Evolutionary conservation across 225 moss, liverwort and hornwort genomes (phyloP).

Genomic region (Thuidium tamariscinum): DNA sequence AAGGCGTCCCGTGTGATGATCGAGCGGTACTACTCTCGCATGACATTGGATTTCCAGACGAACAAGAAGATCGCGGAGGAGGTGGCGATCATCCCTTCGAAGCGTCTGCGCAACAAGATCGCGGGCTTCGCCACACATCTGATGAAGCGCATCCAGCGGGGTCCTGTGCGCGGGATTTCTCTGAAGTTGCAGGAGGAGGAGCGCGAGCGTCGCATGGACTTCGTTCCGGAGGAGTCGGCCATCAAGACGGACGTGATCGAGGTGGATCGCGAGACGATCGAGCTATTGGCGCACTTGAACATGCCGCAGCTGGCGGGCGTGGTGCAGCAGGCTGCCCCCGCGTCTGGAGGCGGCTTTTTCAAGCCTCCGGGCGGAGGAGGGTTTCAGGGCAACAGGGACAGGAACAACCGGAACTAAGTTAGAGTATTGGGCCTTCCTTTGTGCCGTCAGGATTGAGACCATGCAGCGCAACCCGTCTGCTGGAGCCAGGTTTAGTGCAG

Average conservation of each 20-base stretch:
- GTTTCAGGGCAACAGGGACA: conserved; percentile 7
- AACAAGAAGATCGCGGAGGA: conserved; percentile 96
- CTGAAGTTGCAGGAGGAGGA: conserved; percentile 22
- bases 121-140: conserved; percentile 83
- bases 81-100: conserved; percentile 80
- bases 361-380: not conserved
- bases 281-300: conserved; percentile 12
- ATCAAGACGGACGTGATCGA: conserved; percentile 23
- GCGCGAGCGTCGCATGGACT: conserved; percentile 24
- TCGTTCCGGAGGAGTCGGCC: conserved; percentile 21
- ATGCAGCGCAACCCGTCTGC: not conserved
- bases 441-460: not conserved
- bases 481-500: not conserved
- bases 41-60: conserved; percentile 83
- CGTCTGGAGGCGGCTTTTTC: conserved; percentile 1
- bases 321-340: conserved; percentile 10
- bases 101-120: conserved; percentile 80
- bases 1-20: conserved; percentile 83
- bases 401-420: not conserved
- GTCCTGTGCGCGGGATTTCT: conserved; percentile 9
- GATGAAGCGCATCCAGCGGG: conserved; percentile 91
- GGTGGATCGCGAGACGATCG: conserved; percentile 14
- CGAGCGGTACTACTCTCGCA: conserved; percentile 89
- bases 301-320: conserved; percentile 11
- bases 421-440: not conserved